Conservation (phyloP, 345 rosid species). For the Populus alba region DNA sequence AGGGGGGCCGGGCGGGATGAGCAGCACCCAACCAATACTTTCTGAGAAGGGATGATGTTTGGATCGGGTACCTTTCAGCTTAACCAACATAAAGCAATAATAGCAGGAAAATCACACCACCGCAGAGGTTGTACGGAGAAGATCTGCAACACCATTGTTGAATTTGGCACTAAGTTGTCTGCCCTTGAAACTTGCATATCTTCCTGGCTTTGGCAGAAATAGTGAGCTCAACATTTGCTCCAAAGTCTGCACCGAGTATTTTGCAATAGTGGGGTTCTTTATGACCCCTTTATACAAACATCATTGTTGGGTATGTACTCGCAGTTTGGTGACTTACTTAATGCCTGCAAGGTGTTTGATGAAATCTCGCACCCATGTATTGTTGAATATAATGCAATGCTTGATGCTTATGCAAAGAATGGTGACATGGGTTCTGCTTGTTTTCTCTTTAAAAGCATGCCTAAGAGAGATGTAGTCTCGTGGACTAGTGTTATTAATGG, state of each 20-base stretch:
- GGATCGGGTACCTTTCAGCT: not conserved
- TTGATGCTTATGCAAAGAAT: conserved; percentile 61
- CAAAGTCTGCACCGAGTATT: conserved; percentile 75
- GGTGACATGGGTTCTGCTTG: conserved; percentile 54
- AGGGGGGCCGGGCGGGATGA: not conserved
- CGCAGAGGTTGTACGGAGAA: conserved; percentile 56
- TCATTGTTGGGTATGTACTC: conserved; percentile 50
- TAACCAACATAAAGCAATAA: conserved; percentile 1
- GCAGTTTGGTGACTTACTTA: conserved; percentile 19
- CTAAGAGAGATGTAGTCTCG: conserved; percentile 52
- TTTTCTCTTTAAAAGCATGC: conserved; percentile 46
- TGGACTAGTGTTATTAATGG: conserved; percentile 77
- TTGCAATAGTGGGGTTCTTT: conserved; percentile 50
- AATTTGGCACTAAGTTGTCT: conserved; percentile 52
- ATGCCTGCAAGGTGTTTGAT: conserved; percentile 52
- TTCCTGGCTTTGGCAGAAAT: conserved; percentile 69
- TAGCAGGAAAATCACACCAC: conserved; percentile 46
- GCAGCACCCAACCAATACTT: not conserved
- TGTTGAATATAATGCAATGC: conserved; percentile 51
- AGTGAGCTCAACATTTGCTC: conserved; percentile 81
- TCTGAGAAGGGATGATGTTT: not conserved
- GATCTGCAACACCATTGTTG: conserved; percentile 42
- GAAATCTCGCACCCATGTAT: conserved; percentile 49
- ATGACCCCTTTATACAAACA: conserved; percentile 54
- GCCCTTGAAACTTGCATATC: conserved; percentile 86